Evolutionary conservation across 805 yeast species (phyloP).

Genomic region (Brettanomyces custersianus): DNA sequence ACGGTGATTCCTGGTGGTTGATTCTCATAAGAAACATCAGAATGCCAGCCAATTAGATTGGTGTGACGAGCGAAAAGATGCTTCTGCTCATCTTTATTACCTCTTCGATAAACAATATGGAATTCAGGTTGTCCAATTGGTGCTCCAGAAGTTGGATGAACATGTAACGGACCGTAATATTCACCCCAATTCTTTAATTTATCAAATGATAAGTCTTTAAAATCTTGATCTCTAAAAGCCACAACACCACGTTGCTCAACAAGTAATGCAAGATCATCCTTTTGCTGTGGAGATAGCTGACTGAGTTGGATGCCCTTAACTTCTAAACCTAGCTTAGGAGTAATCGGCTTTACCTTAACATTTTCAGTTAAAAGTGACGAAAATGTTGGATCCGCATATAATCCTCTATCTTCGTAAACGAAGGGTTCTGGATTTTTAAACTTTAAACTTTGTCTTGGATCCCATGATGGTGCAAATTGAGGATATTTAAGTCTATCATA

Average conservation of each 20-base stretch:
- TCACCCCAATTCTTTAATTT: slow-evolving; percentile 43
- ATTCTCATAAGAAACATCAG: slow-evolving; percentile 65
- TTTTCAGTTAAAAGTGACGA: slow-evolving; percentile 35
- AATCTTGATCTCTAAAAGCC: slow-evolving; percentile 58
- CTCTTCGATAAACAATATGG: slow-evolving; percentile 50
- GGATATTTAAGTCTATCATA: slow-evolving; percentile 5
- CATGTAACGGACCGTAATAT: slow-evolving; percentile 63
- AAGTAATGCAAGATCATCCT: slow-evolving; percentile 60
- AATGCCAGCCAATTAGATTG: slow-evolving; percentile 49
- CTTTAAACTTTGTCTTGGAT: slow-evolving; percentile 6
- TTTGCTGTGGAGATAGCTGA: slow-evolving; percentile 40
- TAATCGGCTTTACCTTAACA: slow-evolving; percentile 32
- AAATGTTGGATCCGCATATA: slow-evolving; percentile 50
- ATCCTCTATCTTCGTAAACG: slow-evolving; percentile 56
- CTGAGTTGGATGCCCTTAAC: slow-evolving; percentile 53
- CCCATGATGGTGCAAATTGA: slow-evolving; percentile 14
- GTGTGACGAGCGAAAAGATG: slow-evolving; percentile 28
- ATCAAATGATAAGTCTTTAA: slow-evolving; percentile 43
- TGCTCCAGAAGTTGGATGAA: slow-evolving; percentile 69
- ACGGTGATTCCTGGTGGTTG: slow-evolving; percentile 69
- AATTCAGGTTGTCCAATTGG: slow-evolving; percentile 51
- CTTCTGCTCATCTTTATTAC: slow-evolving; percentile 29
- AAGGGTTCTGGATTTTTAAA: slow-evolving; percentile 39
- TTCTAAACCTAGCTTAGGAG: slow-evolving; percentile 67
- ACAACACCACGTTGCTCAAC: slow-evolving; percentile 67